phyloP scores from a whole-genome alignment of 75 land plant genomes.

The Picea sitchensis region DNA sequence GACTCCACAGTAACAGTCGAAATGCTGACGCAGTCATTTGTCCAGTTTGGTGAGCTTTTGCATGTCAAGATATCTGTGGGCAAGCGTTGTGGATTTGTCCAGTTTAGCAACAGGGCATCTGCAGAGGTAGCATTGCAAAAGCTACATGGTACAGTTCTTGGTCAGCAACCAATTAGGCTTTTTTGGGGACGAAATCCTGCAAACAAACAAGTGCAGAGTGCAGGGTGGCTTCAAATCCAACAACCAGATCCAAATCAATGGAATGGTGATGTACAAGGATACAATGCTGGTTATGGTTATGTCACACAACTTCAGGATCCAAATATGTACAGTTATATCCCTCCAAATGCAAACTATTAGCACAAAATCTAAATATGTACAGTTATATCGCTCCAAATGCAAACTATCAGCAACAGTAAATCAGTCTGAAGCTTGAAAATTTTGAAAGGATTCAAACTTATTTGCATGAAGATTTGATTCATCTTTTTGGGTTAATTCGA shows the following conservation, averaged over 20 bases:
- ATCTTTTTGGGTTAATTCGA: too few relatives aligned
- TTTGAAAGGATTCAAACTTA: too few relatives aligned
- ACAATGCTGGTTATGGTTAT: slow-evolving; percentile 69
- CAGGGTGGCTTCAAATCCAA: slow-evolving; percentile 26
- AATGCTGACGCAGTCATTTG: slow-evolving; percentile 59
- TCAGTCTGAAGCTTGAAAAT: not conserved
- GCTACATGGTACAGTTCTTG: slow-evolving; percentile 68
- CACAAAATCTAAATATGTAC: slow-evolving; percentile 68
- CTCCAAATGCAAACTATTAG: slow-evolving; percentile 56
- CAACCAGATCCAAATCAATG: slow-evolving; percentile 59
- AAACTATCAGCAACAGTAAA: slow-evolving; percentile 46
- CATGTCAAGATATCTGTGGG: slow-evolving; percentile 93
- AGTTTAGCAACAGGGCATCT: slow-evolving; percentile 78
- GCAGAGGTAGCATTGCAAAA: slow-evolving; percentile 76
- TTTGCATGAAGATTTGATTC: too few relatives aligned
- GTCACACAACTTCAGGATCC: slow-evolving; percentile 61
- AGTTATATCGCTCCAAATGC: slow-evolving; percentile 53
- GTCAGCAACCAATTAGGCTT: slow-evolving; percentile 69
- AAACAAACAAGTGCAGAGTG: slow-evolving; percentile 60
- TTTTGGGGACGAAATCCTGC: slow-evolving; percentile 92
- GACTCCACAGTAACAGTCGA: slow-evolving; percentile 85
- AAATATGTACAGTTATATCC: slow-evolving; percentile 47
- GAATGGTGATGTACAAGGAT: too few relatives aligned
- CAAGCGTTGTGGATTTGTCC: slow-evolving; percentile 96
- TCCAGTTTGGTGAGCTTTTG: slow-evolving; percentile 81